Conservation (phyloP, 257 asterid genomes). For the Anisodus acutangulus region DNA sequence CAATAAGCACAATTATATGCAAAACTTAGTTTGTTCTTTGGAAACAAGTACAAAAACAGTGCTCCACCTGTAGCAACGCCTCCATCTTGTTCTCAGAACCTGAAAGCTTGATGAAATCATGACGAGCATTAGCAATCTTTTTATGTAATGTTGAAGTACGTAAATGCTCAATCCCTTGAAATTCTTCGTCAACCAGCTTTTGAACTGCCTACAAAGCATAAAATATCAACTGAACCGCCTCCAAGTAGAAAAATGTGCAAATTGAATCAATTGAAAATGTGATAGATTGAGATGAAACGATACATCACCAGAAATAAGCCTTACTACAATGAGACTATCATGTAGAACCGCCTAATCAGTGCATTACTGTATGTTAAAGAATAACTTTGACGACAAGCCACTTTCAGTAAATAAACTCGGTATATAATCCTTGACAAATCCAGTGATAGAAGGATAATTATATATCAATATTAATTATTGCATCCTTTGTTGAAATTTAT, state of each 20-base stretch:
- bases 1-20: not conserved
- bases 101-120: conserved; percentile 90
- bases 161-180: conserved; percentile 84
- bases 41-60: conserved; percentile 12
- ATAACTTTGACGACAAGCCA: not conserved
- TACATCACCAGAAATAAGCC: not conserved
- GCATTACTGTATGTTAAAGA: not conserved
- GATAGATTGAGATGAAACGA: not conserved
- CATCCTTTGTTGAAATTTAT: not conserved
- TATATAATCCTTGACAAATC: not conserved
- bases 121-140: conserved; percentile 93
- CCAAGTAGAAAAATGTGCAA: conserved; percentile 21
- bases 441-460: conserved; percentile 1
- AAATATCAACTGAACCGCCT: conserved; percentile 23
- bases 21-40: not conserved
- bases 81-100: conserved; percentile 98
- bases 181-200: conserved; percentile 88
- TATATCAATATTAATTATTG: not conserved
- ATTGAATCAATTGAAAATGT: conserved; percentile 11
- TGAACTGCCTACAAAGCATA: conserved; percentile 73
- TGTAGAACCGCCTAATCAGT: not conserved
- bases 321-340: not conserved
- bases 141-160: conserved; percentile 92
- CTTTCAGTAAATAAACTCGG: not conserved
- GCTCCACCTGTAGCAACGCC: conserved; percentile 81